These are phyloP conservation scores for Pythium diclinum DNA, from an alignment of 352 stramenopile species.

Conservation along the genomic window DNA sequence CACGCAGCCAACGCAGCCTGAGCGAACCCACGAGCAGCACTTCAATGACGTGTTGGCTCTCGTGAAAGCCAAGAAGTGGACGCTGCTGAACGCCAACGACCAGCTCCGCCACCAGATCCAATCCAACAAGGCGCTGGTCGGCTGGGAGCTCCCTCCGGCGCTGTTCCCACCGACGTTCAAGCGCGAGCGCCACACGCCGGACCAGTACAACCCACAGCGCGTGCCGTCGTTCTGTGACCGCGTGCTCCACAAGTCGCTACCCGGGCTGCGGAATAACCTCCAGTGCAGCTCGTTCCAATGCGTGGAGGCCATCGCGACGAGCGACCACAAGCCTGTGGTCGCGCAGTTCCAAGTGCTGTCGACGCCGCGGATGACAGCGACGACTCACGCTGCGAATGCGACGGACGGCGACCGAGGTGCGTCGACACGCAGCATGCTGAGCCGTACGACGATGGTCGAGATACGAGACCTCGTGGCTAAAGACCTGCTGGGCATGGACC, in stretches of 20 bases:
- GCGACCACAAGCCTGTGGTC: constrained; percentile 82
- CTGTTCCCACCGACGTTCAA: constrained; percentile 86
- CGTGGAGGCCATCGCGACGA: constrained; percentile 65
- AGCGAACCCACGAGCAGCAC: constrained; percentile 64
- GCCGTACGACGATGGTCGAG: constrained; percentile 51
- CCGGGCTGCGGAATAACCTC: constrained; percentile 45
- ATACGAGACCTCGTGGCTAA: constrained; percentile 54
- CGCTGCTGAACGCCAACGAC: constrained; percentile 63
- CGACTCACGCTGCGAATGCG: constrained; percentile 19
- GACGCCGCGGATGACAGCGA: constrained; percentile 27
- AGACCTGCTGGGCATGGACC: constrained; percentile 69
- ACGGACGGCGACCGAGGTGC: constrained; percentile 6
- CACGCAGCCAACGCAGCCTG: constrained; percentile 23
- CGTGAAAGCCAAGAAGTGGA: constrained; percentile 64
- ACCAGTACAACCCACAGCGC: constrained; percentile 61
- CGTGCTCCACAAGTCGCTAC: constrained; percentile 79
- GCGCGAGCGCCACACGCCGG: constrained; percentile 45
- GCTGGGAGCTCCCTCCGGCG: constrained; percentile 60
- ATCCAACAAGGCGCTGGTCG: constrained; percentile 45
- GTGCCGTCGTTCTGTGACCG: constrained; percentile 85
- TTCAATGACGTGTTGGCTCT: constrained; percentile 58
- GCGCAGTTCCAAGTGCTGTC: constrained; percentile 51
- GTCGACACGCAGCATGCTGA: constrained; percentile 19
- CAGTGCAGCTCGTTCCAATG: constrained; percentile 57
- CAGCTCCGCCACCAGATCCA: constrained; percentile 73